Conservation (phyloP, 2,329 filamentous ascomycete genomes). For the Scolecobasidium constrictum region DNA sequence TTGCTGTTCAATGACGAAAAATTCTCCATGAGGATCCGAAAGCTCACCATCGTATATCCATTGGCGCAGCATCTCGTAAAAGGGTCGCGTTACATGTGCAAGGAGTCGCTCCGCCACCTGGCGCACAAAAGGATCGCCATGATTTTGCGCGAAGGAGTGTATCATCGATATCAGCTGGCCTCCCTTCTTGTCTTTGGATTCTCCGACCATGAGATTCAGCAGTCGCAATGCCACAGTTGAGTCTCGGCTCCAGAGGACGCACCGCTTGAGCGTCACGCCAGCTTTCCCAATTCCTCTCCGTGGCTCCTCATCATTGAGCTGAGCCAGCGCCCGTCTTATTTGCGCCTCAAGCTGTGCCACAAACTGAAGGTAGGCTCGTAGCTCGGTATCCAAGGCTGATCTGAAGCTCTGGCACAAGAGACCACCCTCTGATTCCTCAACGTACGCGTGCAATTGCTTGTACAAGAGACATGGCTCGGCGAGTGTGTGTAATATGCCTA, state of each 20-base stretch:
- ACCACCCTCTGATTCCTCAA: constrained; percentile 63
- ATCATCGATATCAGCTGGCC: constrained; percentile 90
- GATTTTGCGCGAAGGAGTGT: constrained; percentile 83
- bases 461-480: constrained; percentile 94
- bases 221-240: constrained; percentile 89
- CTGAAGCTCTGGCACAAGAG: constrained; percentile 87
- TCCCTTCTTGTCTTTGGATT: constrained; percentile 69
- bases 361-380: constrained; percentile 80
- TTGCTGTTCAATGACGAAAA: constrained; percentile 83
- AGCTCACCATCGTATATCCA: constrained; percentile 99
- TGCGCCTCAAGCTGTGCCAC: constrained; percentile 90
- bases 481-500: constrained; percentile 78
- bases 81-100: constrained; percentile 77
- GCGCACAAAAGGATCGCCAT: constrained; percentile 90
- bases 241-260: constrained; percentile 94
- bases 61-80: constrained; percentile 89
- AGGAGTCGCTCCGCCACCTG: constrained; percentile 86
- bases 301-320: constrained; percentile 57
- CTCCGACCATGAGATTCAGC: constrained; percentile 89
- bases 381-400: constrained; percentile 72
- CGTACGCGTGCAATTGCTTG: constrained; percentile 66
- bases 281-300: constrained; percentile 68
- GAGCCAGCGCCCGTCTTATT: constrained; percentile 69
- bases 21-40: constrained; percentile 90
- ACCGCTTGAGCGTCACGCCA: constrained; percentile 88